phyloP scores from a whole-genome alignment of 2,329 filamentous ascomycete genomes.

The Dactylellina drechsleri region DNA sequence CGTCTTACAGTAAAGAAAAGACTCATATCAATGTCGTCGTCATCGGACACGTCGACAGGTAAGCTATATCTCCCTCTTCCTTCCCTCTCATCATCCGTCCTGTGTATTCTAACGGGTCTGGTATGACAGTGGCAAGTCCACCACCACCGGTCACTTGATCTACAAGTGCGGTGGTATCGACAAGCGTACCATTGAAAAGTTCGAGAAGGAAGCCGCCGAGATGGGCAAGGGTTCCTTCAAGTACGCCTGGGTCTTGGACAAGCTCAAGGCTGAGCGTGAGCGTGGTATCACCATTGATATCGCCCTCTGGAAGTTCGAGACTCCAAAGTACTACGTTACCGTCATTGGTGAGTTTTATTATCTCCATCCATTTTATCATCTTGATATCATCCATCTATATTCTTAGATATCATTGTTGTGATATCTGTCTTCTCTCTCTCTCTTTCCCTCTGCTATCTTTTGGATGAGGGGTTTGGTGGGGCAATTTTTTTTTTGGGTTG shows the following conservation, averaged over 20 bases:
- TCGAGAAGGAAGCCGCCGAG: constrained; percentile 99
- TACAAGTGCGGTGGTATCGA: constrained; percentile 99
- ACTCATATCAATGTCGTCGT: constrained; percentile 90
- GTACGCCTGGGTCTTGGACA: constrained; percentile 99
- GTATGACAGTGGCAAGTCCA: constrained; percentile 85
- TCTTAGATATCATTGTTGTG: background rate
- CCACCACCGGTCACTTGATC: constrained; percentile 96
- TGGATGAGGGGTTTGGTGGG: constrained; percentile 27
- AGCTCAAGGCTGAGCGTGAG: constrained; percentile 99
- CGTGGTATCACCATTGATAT: constrained; percentile 99
- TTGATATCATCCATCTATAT: no score
- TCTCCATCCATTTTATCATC: constrained; percentile 1
- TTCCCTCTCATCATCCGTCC: no score
- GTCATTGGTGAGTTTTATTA: constrained; percentile 80
- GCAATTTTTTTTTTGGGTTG: constrained; percentile 14
- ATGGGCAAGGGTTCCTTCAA: constrained; percentile 99
- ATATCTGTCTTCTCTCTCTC: constrained; percentile 8
- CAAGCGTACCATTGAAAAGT: constrained; percentile 99
- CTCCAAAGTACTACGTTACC: constrained; percentile 95
- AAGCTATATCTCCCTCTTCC: constrained; percentile 18
- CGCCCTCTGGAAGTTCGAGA: constrained; percentile 99
- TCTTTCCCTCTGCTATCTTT: constrained; percentile 7
- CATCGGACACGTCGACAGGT: constrained; percentile 69
- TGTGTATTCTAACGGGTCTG: background rate
- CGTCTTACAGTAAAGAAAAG: constrained; percentile 83